A percentile compares a stretch with the other conserved stretches of the same genome.
phyloP scores from a whole-genome alignment of 805 yeast species.

The Blastobotrys parvus region DNA sequence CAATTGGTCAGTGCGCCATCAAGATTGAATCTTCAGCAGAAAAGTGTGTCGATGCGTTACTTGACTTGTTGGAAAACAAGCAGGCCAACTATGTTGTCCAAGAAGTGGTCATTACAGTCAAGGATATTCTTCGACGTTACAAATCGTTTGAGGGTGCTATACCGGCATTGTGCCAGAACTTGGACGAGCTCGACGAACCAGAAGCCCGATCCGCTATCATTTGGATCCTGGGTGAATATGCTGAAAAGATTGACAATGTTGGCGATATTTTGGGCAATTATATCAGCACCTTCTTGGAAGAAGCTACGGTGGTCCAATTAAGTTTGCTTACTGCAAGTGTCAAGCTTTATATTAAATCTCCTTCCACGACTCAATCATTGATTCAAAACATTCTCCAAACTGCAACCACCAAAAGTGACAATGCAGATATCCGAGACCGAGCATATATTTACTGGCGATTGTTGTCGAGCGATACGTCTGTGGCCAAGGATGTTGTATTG shows the following conservation, averaged over 20 bases:
- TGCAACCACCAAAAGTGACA: constrained; percentile 68
- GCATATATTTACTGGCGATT: constrained; percentile 86
- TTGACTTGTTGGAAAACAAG: constrained; percentile 55
- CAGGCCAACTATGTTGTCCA: constrained; percentile 71
- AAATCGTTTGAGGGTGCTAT: constrained; percentile 49
- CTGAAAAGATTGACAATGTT: constrained; percentile 40
- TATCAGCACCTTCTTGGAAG: constrained; percentile 48
- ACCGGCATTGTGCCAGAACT: constrained; percentile 35
- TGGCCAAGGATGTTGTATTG: constrained; percentile 55
- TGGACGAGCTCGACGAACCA: constrained; percentile 62
- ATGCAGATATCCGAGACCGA: constrained; percentile 83
- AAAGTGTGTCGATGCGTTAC: constrained; percentile 58
- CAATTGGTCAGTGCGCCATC: constrained; percentile 84
- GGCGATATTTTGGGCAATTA: constrained; percentile 34
- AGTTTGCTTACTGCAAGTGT: constrained; percentile 69
- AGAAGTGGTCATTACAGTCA: constrained; percentile 68
- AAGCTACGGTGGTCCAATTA: constrained; percentile 67
- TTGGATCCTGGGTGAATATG: constrained; percentile 80
- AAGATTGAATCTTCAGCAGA: constrained; percentile 57
- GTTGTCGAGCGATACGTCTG: constrained; percentile 69
- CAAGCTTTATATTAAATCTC: constrained; percentile 57
- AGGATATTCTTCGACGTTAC: constrained; percentile 68
- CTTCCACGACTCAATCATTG: constrained; percentile 51
- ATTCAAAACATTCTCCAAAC: constrained; percentile 70
- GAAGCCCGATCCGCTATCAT: constrained; percentile 71